Conservation (phyloP, 306 rosid genomes). For the Senna siamea region DNA sequence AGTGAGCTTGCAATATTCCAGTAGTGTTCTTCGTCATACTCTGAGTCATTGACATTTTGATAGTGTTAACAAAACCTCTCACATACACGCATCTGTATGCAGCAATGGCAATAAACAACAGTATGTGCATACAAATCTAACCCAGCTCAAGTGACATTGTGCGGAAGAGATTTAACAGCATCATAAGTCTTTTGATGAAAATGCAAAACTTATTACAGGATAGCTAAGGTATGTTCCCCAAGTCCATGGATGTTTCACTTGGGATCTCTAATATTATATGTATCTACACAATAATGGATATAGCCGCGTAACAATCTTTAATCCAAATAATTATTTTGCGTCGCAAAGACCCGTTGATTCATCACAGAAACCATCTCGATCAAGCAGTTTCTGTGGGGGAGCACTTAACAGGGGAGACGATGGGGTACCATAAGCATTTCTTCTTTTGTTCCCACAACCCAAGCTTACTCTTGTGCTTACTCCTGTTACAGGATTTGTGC, state of each 20-base stretch:
- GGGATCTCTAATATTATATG: not conserved
- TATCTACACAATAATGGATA: not conserved
- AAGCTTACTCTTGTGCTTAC: slow-evolving; percentile 59
- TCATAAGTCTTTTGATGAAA: not conserved
- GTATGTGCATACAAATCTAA: not conserved
- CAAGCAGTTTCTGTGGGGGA: slow-evolving; percentile 56
- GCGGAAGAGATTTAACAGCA: not conserved
- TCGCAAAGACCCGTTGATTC: slow-evolving; percentile 65
- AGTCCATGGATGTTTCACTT: not conserved
- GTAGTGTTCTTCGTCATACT: too few species aligned
- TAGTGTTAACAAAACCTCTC: too few species aligned
- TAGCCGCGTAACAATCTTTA: not conserved
- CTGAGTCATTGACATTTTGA: too few species aligned
- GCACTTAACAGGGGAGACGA: slow-evolving; percentile 67
- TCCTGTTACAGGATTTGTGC: slow-evolving; percentile 58
- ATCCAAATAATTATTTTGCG: slow-evolving; percentile 36
- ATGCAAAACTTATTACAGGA: not conserved
- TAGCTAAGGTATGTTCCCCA: not conserved
- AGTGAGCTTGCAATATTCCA: too few species aligned
- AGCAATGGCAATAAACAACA: too few species aligned
- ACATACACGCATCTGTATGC: too few species aligned
- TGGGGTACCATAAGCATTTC: slow-evolving; percentile 62
- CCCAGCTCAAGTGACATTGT: not conserved
- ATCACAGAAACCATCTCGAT: slow-evolving; percentile 59
- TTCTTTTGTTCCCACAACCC: slow-evolving; percentile 70